Percentiles rank a stretch among this genome's conserved stretches.
phyloP scores from a whole-genome alignment of 257 asterid genomes.

The Rehmannia glutinosa region DNA sequence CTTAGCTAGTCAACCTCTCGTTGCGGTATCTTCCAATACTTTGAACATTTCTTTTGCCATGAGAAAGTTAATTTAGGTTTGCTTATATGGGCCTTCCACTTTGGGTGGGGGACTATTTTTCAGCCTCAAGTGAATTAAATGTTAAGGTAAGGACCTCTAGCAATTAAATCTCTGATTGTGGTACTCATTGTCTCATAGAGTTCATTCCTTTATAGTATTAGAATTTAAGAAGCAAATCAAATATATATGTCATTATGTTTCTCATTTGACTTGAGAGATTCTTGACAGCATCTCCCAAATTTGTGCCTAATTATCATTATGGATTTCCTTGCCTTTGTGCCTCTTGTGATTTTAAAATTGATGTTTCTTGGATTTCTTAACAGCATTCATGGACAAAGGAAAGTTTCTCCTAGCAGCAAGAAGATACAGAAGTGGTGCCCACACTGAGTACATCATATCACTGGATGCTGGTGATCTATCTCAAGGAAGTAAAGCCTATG shows the following conservation, averaged over 20 bases:
- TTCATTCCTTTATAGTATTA: too few relatives aligned
- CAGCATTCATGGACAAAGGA: conserved; percentile 80
- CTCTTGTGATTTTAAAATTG: background rate
- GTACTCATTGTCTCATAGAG: too few relatives aligned
- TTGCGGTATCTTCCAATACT: too few relatives aligned
- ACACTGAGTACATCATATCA: conserved; percentile 75
- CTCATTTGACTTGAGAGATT: too few relatives aligned
- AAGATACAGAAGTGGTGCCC: conserved; percentile 68
- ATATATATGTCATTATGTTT: too few relatives aligned
- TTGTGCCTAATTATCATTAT: background rate
- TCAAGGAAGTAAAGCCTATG: conserved; percentile 85
- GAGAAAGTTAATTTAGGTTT: background rate
- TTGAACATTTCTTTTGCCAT: background rate
- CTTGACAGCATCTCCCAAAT: background rate
- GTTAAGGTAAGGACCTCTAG: too few relatives aligned
- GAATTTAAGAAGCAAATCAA: too few relatives aligned
- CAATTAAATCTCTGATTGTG: too few relatives aligned
- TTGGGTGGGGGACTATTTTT: too few relatives aligned
- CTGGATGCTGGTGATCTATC: conserved; percentile 76
- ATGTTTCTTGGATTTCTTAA: conserved; percentile 20
- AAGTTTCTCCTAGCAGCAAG: conserved; percentile 95
- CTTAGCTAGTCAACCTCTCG: too few relatives aligned
- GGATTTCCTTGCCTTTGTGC: background rate
- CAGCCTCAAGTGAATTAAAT: too few relatives aligned
- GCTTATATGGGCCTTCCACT: too few relatives aligned